phyloP scores from a whole-genome alignment of 139 green algal species.

The Coccomyxa sp. region DNA sequence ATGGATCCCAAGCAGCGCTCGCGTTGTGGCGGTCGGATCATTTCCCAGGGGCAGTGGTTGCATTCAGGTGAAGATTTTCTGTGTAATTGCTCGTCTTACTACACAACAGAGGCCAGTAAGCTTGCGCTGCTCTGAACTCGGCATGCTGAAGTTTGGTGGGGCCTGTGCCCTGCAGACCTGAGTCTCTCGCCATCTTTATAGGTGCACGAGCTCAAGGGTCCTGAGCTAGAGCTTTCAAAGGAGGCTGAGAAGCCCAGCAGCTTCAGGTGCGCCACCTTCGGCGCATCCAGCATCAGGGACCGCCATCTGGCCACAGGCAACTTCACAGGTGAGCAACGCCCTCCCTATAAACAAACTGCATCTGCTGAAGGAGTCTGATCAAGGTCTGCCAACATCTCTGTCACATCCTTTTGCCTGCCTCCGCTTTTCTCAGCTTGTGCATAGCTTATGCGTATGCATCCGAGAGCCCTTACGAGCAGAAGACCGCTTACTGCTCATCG shows the following conservation, averaged over 20 bases:
- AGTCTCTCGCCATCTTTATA: conserved; percentile 33
- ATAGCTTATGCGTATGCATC: neutral
- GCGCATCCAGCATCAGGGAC: conserved; percentile 53
- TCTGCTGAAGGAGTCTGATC: too few relatives aligned
- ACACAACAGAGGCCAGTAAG: too few relatives aligned
- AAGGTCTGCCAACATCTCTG: neutral
- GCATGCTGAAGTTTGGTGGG: too few relatives aligned
- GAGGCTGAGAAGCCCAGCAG: conserved; percentile 47
- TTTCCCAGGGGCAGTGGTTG: conserved; percentile 62
- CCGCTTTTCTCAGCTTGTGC: too few relatives aligned
- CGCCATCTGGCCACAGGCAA: conserved; percentile 69
- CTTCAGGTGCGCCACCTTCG: conserved; percentile 82
- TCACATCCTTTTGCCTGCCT: too few relatives aligned
- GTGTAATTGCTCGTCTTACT: too few relatives aligned
- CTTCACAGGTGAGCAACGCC: conserved; percentile 57
- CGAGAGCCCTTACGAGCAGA: neutral
- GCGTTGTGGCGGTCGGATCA: conserved; percentile 70
- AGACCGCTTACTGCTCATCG: neutral
- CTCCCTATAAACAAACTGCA: neutral
- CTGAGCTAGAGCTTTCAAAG: conserved; percentile 49
- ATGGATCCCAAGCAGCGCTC: conserved; percentile 79
- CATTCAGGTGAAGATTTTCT: too few relatives aligned
- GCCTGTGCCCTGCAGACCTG: too few relatives aligned
- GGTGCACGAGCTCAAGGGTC: conserved; percentile 70
- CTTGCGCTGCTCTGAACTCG: too few relatives aligned